Evolutionary conservation across 2,329 filamentous ascomycete species (phyloP).

Genomic region (Exserohilum rostratum): DNA sequence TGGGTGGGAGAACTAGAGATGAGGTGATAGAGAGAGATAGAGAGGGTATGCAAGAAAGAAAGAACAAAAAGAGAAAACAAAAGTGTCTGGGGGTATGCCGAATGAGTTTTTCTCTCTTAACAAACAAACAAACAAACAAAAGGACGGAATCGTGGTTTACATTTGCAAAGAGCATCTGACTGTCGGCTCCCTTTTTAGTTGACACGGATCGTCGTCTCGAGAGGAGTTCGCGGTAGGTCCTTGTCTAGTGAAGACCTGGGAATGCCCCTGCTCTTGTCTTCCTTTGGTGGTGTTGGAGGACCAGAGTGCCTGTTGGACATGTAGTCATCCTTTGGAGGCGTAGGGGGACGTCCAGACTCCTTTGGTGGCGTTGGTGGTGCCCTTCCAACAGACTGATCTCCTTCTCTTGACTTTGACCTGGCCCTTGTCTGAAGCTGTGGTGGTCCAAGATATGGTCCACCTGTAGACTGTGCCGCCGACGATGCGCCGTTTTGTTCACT

Average conservation of each 20-base stretch:
- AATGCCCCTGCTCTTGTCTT: constrained; percentile 34
- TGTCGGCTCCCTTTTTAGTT: constrained; percentile 22
- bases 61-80: no score
- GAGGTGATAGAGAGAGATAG: not conserved
- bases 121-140: not conserved
- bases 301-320: constrained; percentile 33
- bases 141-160: not conserved
- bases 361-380: constrained; percentile 56
- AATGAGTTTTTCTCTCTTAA: not conserved
- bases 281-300: constrained; percentile 51
- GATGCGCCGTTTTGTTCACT: constrained; percentile 11
- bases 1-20: not conserved
- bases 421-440: constrained; percentile 17
- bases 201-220: constrained; percentile 43
- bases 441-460: constrained; percentile 18
- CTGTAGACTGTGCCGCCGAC: constrained; percentile 32
- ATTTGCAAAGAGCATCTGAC: not conserved
- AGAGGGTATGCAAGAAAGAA: no score
- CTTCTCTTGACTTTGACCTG: constrained; percentile 22
- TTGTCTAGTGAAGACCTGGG: constrained; percentile 34
- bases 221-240: constrained; percentile 42
- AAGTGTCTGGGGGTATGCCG: no score
- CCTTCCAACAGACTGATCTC: constrained; percentile 38
- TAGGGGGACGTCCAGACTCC: constrained; percentile 44
- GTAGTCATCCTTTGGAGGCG: constrained; percentile 47